Evolutionary conservation across 441 rosid species (phyloP), one percentile per base, ranked within the genome.

Genomic region (Omphalea diandra): DNA sequence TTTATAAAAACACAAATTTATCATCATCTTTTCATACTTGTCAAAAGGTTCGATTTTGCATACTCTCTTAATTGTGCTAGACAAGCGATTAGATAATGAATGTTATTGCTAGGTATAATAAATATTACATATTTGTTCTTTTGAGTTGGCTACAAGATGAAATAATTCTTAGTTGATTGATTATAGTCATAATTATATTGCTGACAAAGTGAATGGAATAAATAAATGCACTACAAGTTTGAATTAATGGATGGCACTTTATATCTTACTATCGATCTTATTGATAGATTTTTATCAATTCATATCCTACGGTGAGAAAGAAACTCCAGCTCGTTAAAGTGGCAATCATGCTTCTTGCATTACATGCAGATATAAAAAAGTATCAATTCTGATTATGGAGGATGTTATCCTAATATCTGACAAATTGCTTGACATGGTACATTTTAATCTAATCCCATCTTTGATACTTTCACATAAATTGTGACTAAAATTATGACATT

Each of bases 321-420:
- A 95, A 90, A 82, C 96, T 95, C 69, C 99, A 95, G 83, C 78
- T 93, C 65, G 97, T 95, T 35, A 97, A 97, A 2, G 73, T 95
- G 36, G 93, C 91, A 36, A 96, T 97, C 69, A 82, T 93, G 94
- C 90, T 95, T 38, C 80, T 93, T 63, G 98, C 98, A n/a, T n/a
- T n/a, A n/a, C n/a, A 18, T 95, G 97, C 87, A 95, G 93, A 79
- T 95, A 95, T 24, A 98, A 95, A 80, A 97, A 93, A 83, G 98
- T 95, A 65, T 83, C 93, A 0, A 92, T 95, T 70, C 99, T 97
- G n/a, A 79, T 85, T 40, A 93, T 93, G 1, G 92, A 83, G 56
- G 99, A 92, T 75, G 75, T 95, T 53, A 86, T 95, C 72, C 87
- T 89, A 50, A 90, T 95, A 69, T 90, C 97, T 4, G 99, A 95